Evolutionary conservation across 495 filamentous ascomycete species (phyloP).

Genomic region (Halenospora varia): DNA sequence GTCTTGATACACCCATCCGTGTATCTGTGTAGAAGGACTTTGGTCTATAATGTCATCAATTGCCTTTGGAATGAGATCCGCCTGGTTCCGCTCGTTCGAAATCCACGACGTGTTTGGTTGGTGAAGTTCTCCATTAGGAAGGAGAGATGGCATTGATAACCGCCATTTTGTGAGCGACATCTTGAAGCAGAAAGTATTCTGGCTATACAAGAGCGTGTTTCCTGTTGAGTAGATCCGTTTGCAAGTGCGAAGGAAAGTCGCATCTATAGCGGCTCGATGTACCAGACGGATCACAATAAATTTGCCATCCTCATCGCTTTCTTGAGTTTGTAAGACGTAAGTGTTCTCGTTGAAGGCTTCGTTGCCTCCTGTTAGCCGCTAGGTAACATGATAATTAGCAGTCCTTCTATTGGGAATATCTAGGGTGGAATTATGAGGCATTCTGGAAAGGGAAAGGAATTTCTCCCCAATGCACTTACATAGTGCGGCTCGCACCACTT

Average conservation of each 20-base stretch:
- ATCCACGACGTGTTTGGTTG: neutral
- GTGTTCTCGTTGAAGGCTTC: too few relatives aligned
- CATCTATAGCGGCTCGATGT: neutral
- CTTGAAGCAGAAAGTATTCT: neutral
- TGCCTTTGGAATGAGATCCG: neutral
- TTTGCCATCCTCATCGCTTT: too few relatives aligned
- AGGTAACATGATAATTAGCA: too few relatives aligned
- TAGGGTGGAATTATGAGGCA: too few relatives aligned
- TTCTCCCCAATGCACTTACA: too few relatives aligned
- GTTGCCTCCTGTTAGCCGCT: too few relatives aligned
- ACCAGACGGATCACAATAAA: too few relatives aligned
- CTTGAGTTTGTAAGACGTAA: too few relatives aligned
- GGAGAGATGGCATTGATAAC: too few relatives aligned
- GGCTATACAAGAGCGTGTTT: neutral
- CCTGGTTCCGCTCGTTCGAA: neutral
- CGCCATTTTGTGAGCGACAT: neutral
- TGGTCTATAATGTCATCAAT: neutral
- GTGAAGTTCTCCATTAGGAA: neutral
- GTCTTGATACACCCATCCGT: conserved; percentile 3
- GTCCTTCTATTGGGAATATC: too few relatives aligned
- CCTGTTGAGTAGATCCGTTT: neutral
- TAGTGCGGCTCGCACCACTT: too few relatives aligned
- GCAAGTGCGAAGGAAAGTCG: neutral
- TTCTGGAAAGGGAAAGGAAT: too few relatives aligned
- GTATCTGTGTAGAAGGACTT: neutral